Percentiles rank a stretch among this genome's conserved stretches.
Conservation (phyloP, 345 rosid genomes). For the Dipteronia dyeriana region DNA sequence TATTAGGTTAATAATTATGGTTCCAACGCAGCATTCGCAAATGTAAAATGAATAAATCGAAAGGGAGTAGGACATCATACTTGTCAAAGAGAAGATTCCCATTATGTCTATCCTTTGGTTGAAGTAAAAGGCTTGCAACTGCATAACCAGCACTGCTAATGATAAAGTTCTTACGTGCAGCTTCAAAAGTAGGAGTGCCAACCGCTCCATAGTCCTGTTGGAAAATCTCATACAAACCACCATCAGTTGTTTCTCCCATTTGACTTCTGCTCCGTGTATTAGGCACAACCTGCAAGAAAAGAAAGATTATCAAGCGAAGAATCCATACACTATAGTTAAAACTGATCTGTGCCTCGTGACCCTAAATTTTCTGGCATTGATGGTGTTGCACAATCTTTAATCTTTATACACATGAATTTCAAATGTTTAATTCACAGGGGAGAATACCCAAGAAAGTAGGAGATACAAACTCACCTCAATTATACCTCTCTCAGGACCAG, state of each 20-base stretch:
- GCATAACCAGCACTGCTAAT: conserved; percentile 99
- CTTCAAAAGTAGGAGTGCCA: conserved; percentile 85
- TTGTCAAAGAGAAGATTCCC: conserved; percentile 97
- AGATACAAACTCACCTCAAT: conserved; percentile 68
- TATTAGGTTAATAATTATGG: neutral
- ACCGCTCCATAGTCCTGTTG: conserved; percentile 98
- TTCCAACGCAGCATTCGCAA: conserved; percentile 2
- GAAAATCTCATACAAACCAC: conserved; percentile 95
- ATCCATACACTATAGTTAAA: neutral
- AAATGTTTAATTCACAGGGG: neutral
- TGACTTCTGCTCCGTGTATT: conserved; percentile 94
- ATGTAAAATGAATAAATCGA: conserved; percentile 15
- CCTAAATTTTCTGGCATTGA: neutral
- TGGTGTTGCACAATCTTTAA: neutral
- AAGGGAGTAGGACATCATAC: conserved; percentile 40
- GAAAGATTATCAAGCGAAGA: neutral
- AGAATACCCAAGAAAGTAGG: neutral
- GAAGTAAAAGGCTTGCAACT: conserved; percentile 94
- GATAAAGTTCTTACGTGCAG: conserved; percentile 94
- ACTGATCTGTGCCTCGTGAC: neutral
- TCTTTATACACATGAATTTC: neutral
- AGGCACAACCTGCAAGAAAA: conserved; percentile 77
- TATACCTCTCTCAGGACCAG: conserved; percentile 94
- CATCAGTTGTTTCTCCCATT: conserved; percentile 99
- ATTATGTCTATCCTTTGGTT: conserved; percentile 99